Base-by-base conservation (phyloP, 345 rosid species). In the Fremontodendron californicum region DNA sequence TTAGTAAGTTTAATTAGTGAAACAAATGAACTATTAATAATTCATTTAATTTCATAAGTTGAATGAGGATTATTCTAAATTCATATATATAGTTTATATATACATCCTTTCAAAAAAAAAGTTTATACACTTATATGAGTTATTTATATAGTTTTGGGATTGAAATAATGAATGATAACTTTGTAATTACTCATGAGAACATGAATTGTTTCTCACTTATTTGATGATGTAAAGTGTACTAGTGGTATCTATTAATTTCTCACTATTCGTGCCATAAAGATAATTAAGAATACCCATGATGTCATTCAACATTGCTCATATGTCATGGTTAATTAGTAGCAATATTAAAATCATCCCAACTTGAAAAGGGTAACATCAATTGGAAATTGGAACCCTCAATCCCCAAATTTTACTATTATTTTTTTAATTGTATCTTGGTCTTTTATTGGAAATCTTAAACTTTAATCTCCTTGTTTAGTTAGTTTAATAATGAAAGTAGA, bases 241-340 rank as follows among this genome's bases (percentile, higher is more conserved):
- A 9, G 3, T 42, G 9, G 54, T 16, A 63, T 75, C 77, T 45
- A 15, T 70, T 48, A 3, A 3, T 66, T 72, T 43, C 71, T 73
- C 31, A 15, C 31, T 27, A n/a, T n/a, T 63, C 57, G 61, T 57
- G 85, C 84, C 84, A 71, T 35, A 31, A 19, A 15, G 60, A 72
- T 18, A 52, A 21, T 1, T 61, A 58, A 33, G 73, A 77, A 12
- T 40, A 66, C 33, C 31, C 19, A 68, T 84, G 81, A 78, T 78
- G 84, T 87, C 93, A 87, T 77, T 77, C 58, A 71, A 77, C 83
- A 78, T 78, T 76, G 57, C 69, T 78, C 86, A 69, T 49, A 81
- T 84, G 86, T 78, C 83, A 87, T 65, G 83, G 82, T 46, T 48
- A 73, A 60, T 46, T 48, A 73, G 65, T 77, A 71, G 63, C 48